Percentiles rank a stretch among this genome's conserved stretches.
Conservation (phyloP, 2,329 filamentous ascomycete genomes). For the Colletotrichum echinochloae region DNA sequence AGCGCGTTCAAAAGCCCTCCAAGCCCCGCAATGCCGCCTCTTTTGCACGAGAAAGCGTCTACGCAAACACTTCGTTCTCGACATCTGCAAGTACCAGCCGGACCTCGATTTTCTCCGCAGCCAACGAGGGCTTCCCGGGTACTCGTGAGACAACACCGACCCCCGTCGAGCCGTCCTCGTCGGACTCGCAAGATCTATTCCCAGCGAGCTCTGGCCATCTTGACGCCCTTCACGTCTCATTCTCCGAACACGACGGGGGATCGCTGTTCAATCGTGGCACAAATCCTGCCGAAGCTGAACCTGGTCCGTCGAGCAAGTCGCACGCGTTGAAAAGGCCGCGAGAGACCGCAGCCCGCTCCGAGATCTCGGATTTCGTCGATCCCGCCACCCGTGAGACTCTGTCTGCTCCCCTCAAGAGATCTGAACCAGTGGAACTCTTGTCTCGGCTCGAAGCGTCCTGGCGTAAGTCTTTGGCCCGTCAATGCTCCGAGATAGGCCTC, state of each 20-base stretch:
- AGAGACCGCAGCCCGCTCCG: background rate
- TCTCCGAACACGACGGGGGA: slow-evolving; percentile 13
- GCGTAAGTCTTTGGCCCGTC: background rate
- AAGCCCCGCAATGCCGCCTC: background rate
- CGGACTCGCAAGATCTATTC: slow-evolving; percentile 19
- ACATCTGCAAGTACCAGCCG: slow-evolving; percentile 24
- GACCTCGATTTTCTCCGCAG: slow-evolving; percentile 12
- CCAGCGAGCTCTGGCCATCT: slow-evolving; percentile 20
- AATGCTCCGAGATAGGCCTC: background rate
- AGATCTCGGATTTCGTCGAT: background rate
- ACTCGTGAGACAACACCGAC: slow-evolving; percentile 28
- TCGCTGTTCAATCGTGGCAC: background rate
- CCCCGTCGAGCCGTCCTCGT: background rate
- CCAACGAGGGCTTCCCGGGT: background rate
- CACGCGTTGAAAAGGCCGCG: no score
- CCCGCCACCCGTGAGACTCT: background rate
- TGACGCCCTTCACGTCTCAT: slow-evolving; percentile 22
- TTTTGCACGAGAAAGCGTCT: background rate
- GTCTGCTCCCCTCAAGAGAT: background rate
- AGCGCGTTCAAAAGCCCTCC: background rate
- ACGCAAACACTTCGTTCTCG: background rate
- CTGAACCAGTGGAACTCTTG: slow-evolving; percentile 20
- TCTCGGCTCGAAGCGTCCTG: slow-evolving; percentile 24
- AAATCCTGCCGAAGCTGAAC: background rate
- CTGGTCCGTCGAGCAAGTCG: background rate